A percentile compares a stretch with the other conserved stretches of the same genome.
Evolutionary conservation across 2,329 filamentous ascomycete species (phyloP).

Genomic region (Aspergillus sp.): DNA sequence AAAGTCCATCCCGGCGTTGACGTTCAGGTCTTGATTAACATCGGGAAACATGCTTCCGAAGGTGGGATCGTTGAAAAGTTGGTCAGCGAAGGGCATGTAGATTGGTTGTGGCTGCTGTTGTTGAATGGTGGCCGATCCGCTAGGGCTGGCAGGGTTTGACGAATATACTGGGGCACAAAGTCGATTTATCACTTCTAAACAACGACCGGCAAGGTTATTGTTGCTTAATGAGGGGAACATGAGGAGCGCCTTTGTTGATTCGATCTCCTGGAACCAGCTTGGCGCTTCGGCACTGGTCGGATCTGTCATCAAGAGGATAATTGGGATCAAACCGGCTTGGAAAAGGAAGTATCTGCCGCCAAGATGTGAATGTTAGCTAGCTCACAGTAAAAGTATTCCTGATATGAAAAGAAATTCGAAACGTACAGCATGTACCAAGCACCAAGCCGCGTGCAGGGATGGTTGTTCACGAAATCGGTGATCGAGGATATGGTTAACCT

Average conservation of each 20-base stretch:
- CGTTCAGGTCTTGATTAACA: conserved; percentile 32
- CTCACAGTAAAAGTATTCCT: neutral
- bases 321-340: conserved; percentile 46
- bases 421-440: conserved; percentile 47
- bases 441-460: conserved; percentile 41
- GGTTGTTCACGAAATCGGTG: conserved; percentile 41
- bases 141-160: conserved; percentile 9
- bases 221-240: conserved; percentile 38
- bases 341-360: conserved; percentile 43
- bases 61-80: conserved; percentile 35
- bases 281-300: conserved; percentile 37
- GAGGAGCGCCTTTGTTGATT: conserved; percentile 42
- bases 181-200: conserved; percentile 40
- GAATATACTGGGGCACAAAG: conserved; percentile 36
- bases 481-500: conserved; percentile 44
- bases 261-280: conserved; percentile 41
- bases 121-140: conserved; percentile 17
- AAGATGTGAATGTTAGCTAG: neutral
- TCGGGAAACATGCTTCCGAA: conserved; percentile 38
- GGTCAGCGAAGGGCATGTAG: conserved; percentile 39
- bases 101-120: conserved; percentile 19
- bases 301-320: conserved; percentile 45
- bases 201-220: conserved; percentile 41
- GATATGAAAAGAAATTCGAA: neutral
- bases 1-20: conserved; percentile 35